Percentiles rank a stretch among this genome's conserved stretches.
phyloP scores from a whole-genome alignment of 768 basidiomycete genomes.

The Strobilomyces dryophilus region DNA sequence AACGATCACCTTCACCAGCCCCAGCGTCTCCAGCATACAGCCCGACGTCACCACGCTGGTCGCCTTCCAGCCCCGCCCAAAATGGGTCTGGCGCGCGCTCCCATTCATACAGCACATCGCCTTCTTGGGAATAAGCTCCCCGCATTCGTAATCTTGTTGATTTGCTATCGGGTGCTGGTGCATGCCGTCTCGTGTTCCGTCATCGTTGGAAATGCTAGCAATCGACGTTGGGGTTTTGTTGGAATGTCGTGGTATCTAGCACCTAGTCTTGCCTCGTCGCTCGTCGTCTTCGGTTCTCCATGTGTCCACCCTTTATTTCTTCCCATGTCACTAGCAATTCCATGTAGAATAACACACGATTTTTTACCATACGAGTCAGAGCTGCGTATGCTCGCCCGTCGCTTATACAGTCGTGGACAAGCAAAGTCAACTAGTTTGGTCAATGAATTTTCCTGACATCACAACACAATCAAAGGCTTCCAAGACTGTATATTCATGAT shows the following conservation, averaged over 20 bases:
- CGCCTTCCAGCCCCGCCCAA: slow-evolving; percentile 75
- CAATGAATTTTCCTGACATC: too few relatives aligned
- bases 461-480: too few relatives aligned
- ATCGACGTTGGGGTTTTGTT: background rate
- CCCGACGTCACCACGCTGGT: slow-evolving; percentile 82
- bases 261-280: slow-evolving; percentile 20
- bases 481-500: too few relatives aligned
- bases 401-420: too few relatives aligned
- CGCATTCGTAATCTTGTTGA: slow-evolving; percentile 3
- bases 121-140: slow-evolving; percentile 46
- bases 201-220: slow-evolving; percentile 4
- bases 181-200: slow-evolving; percentile 3
- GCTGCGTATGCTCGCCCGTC: too few relatives aligned
- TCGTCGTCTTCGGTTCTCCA: slow-evolving; percentile 8
- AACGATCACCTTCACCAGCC: slow-evolving; percentile 38
- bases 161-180: slow-evolving; percentile 12
- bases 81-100: slow-evolving; percentile 37
- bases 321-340: slow-evolving; percentile 25
- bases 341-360: slow-evolving; percentile 33
- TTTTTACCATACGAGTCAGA: slow-evolving; percentile 3
- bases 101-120: slow-evolving; percentile 44
- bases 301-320: slow-evolving; percentile 1
- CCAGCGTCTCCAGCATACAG: slow-evolving; percentile 86
- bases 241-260: slow-evolving; percentile 19
- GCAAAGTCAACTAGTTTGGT: too few relatives aligned